Conservation (phyloP, 805 yeast species). For the Sungouiozyma ichnusensis region DNA sequence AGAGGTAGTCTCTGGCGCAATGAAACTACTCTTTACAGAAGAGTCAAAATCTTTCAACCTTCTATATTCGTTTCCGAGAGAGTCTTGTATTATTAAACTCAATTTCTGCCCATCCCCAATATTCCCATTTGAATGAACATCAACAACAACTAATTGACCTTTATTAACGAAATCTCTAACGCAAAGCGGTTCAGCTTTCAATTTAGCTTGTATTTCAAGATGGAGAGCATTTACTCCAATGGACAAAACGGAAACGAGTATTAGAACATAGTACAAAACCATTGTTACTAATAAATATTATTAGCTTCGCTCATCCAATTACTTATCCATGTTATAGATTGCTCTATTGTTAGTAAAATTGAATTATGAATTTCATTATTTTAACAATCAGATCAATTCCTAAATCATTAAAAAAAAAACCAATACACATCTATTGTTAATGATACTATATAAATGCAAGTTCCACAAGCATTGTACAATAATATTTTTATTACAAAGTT, state of each 20-base stretch:
- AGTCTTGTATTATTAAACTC: conserved; percentile 56
- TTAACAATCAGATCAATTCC: too few species aligned
- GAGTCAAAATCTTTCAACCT: conserved; percentile 67
- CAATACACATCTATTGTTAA: too few species aligned
- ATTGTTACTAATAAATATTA: too few species aligned
- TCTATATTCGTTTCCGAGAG: conserved; percentile 75
- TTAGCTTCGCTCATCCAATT: too few species aligned
- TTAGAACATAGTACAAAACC: neutral
- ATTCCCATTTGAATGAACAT: conserved; percentile 60
- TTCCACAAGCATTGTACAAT: neutral
- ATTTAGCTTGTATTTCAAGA: conserved; percentile 41
- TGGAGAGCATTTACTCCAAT: conserved; percentile 30
- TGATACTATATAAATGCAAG: too few species aligned
- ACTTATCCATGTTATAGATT: too few species aligned
- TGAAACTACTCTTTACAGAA: conserved; percentile 63
- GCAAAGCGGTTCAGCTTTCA: conserved; percentile 54
- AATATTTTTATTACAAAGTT: conserved; percentile 2
- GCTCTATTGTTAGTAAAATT: too few species aligned
- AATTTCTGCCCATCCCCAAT: conserved; percentile 81
- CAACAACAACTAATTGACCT: conserved; percentile 79
- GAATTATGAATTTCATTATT: too few species aligned
- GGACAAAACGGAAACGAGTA: conserved; percentile 1
- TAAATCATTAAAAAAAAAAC: too few species aligned
- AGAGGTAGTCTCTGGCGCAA: conserved; percentile 69
- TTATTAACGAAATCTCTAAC: conserved; percentile 81